These are phyloP conservation scores for Craterostigma plantagineum DNA, from an alignment of 257 asterid genomes.

Conservation along the genomic window DNA sequence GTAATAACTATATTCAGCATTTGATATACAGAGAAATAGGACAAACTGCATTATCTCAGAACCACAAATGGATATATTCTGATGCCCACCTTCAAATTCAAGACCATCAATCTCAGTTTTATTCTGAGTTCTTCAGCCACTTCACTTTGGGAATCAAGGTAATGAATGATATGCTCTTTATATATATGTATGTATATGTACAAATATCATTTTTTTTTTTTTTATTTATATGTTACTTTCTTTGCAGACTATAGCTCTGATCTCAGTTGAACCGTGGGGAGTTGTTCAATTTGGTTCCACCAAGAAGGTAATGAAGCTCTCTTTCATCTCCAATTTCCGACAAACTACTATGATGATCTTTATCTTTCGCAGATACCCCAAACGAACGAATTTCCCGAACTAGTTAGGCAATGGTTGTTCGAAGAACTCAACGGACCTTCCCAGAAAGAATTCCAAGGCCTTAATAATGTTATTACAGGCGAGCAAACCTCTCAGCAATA, in stretches of 20 bases:
- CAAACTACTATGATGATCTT: too few relatives aligned
- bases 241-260: conserved; percentile 60
- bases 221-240: conserved; percentile 4
- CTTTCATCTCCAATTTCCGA: too few relatives aligned
- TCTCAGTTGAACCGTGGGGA: conserved; percentile 62
- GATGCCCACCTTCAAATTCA: conserved; percentile 23
- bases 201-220: conserved; percentile 3
- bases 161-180: neutral
- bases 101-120: conserved; percentile 34
- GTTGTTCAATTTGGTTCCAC: conserved; percentile 78
- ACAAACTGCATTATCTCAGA: conserved; percentile 42
- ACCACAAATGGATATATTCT: conserved; percentile 41
- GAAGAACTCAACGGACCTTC: too few relatives aligned
- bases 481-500: too few relatives aligned
- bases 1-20: too few relatives aligned
- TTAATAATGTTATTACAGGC: too few relatives aligned
- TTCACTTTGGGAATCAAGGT: conserved; percentile 69
- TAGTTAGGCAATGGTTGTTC: too few relatives aligned
- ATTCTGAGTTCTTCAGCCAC: conserved; percentile 35
- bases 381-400: too few relatives aligned
- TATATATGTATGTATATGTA: too few relatives aligned
- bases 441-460: too few relatives aligned
- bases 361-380: too few relatives aligned
- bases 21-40: conserved; percentile 51
- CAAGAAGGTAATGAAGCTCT: conserved; percentile 33